Evolutionary conservation across 805 yeast genomes (phyloP).

Genomic region (Candida silvicultrix): DNA sequence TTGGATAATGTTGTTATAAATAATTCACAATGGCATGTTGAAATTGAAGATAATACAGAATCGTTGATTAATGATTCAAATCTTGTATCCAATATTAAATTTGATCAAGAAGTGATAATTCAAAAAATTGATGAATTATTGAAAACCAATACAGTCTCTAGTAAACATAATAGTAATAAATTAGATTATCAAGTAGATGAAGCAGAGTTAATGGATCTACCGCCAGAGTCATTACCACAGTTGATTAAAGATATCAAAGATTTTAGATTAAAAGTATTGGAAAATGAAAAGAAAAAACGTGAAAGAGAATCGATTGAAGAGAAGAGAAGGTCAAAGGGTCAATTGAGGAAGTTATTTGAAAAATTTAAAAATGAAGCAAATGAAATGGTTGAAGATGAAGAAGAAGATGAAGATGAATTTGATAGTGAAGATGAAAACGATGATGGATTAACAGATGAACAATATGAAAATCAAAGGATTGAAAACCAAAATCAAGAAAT

Average conservation of each 20-base stretch:
- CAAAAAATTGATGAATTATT: neutral
- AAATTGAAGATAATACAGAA: neutral
- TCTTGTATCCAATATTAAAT: constrained; percentile 3
- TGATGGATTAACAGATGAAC: constrained; percentile 27
- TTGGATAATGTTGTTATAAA: neutral
- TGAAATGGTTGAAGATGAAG: constrained; percentile 7
- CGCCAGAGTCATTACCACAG: constrained; percentile 44
- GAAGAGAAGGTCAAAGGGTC: constrained; percentile 39
- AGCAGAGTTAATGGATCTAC: constrained; percentile 52
- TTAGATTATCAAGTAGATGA: constrained; percentile 45
- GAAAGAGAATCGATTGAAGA: constrained; percentile 42
- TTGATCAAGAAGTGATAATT: neutral
- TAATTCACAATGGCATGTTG: neutral
- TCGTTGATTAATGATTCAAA: neutral
- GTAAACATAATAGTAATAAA: constrained; percentile 1
- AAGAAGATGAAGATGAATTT: constrained; percentile 18
- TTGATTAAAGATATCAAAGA: constrained; percentile 47
- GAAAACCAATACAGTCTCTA: neutral
- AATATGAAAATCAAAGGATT: constrained; percentile 22
- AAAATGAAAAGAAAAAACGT: constrained; percentile 45
- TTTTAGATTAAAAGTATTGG: constrained; percentile 49
- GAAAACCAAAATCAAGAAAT: constrained; percentile 18
- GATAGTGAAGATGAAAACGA: constrained; percentile 14
- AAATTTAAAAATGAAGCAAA: constrained; percentile 26
- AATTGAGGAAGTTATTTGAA: constrained; percentile 39